Percentiles rank a stretch among this genome's conserved stretches.
phyloP scores from a whole-genome alignment of 2,329 filamentous ascomycete genomes.

The Zarea fungicola region DNA sequence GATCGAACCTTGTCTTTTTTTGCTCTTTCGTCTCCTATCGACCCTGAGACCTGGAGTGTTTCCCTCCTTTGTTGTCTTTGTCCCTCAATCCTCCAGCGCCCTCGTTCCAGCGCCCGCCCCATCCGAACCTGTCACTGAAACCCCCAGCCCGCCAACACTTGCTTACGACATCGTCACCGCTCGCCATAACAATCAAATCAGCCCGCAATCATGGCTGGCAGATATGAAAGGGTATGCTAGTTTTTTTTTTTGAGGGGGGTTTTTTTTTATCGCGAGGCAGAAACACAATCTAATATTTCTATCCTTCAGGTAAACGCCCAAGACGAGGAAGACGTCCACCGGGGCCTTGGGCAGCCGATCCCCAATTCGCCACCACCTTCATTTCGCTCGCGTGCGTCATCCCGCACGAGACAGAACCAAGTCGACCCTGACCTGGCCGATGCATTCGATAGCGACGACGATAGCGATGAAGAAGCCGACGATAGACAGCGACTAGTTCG shows the following conservation, averaged over 20 bases:
- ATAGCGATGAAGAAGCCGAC: conserved; percentile 65
- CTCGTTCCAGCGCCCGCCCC: background rate
- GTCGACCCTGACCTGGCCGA: conserved; percentile 83
- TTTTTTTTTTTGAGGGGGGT: too few relatives aligned
- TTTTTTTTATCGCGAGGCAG: conserved; percentile 11
- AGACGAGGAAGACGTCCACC: conserved; percentile 46
- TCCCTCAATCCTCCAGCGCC: too few relatives aligned
- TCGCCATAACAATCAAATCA: conserved; percentile 1
- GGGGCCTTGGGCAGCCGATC: conserved; percentile 29
- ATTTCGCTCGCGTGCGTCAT: conserved; percentile 77
- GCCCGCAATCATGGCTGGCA: conserved; percentile 42
- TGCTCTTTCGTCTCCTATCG: conserved; percentile 9
- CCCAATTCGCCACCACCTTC: conserved; percentile 69
- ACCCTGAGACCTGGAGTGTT: background rate
- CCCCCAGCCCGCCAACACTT: background rate
- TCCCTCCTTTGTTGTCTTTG: background rate
- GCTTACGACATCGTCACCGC: background rate
- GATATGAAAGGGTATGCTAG: conserved; percentile 57
- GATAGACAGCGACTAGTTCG: conserved; percentile 84
- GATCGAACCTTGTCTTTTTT: conserved; percentile 16
- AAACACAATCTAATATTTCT: conserved; percentile 16
- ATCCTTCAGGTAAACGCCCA: conserved; percentile 49
- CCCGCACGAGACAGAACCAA: conserved; percentile 35
- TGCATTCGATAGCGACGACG: conserved; percentile 81
- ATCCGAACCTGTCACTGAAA: background rate